These are phyloP conservation scores for Neopestalotiopsis sp. DNA, from an alignment of 2,329 filamentous ascomycete genomes.

Conservation along the genomic window DNA sequence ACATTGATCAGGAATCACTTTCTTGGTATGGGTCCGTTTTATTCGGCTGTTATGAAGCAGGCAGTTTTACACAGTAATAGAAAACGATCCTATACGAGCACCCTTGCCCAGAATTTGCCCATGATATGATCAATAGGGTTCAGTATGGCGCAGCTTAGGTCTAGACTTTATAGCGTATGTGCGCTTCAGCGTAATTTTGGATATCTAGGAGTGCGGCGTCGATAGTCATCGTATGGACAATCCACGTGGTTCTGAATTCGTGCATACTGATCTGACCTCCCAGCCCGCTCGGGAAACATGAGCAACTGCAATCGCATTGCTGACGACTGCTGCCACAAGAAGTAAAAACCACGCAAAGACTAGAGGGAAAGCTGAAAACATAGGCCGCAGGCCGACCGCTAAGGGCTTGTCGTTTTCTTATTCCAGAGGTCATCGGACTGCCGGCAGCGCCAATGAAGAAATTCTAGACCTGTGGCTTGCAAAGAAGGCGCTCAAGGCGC, in stretches of 20 bases:
- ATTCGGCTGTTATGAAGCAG: background rate
- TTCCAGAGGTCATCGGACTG: background rate
- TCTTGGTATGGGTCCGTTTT: background rate
- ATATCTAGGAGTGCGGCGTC: background rate
- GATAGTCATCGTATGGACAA: background rate
- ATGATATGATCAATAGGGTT: background rate
- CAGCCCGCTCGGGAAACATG: too few relatives aligned
- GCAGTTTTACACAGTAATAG: background rate
- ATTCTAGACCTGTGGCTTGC: conserved; percentile 1
- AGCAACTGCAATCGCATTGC: background rate
- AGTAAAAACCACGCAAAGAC: background rate
- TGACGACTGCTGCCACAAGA: background rate
- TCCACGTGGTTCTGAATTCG: background rate
- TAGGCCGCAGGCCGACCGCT: background rate
- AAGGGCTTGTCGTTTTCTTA: background rate
- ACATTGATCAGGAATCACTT: background rate
- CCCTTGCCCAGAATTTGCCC: background rate
- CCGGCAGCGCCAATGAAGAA: background rate
- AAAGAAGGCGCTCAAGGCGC: background rate
- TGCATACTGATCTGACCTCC: background rate
- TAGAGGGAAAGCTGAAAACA: background rate
- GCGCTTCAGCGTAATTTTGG: background rate
- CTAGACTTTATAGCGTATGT: background rate
- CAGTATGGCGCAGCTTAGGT: background rate
- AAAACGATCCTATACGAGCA: background rate